Base-by-base conservation (phyloP, 495 filamentous ascomycete species). In the Xylaria curta region DNA sequence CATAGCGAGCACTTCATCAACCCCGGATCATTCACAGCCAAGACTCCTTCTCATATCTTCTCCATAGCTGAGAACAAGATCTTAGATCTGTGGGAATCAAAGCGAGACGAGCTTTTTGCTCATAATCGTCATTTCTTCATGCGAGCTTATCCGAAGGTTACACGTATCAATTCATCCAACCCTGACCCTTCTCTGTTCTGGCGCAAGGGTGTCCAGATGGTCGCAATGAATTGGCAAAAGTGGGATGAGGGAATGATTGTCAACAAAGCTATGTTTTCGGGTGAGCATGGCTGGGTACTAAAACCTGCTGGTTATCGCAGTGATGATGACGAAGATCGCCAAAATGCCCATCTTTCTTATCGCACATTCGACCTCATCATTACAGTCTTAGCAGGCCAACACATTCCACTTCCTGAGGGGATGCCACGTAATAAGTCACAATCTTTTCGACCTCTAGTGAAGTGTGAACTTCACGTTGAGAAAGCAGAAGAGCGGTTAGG, bases 231-330 rank as follows among this genome's bases (percentile, higher is more conserved):
- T 80, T 97, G 95, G 94, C 95, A 98, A 74, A 91, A 87, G 59
- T 87, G 89, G 67, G 95, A 98, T 78, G 90, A 92, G 68, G 94
- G 93, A 44, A 97, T 94, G 92, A 97, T 98, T 94, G 87, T 97
- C 49, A 97, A 98, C 77, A 87, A 92, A 72, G 95, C 88, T 60
- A 97, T 98, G 94, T 98, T 98, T 75, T 87, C 87, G 12, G 91
- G 89, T n/a, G 91, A 91, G 54, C 83, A 85, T 28, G 95, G 95
- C 26, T 98, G 94, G 91, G 88, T 96, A 10, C 87, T 95, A 24
- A 98, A 98, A 79, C 95, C 95, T 0, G 72, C 83, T 13, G 90
- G 89, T 9, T 83, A 79, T 68, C 81, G 74, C 33, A 77, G 79
- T 61, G 59, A 75, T 64, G 76, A 75, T 31, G 33, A 31, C 2